Percentiles rank a stretch among this genome's conserved stretches.
Evolutionary conservation across 352 stramenopile genomes (phyloP).

Genomic region (Pythium myriotylum): DNA sequence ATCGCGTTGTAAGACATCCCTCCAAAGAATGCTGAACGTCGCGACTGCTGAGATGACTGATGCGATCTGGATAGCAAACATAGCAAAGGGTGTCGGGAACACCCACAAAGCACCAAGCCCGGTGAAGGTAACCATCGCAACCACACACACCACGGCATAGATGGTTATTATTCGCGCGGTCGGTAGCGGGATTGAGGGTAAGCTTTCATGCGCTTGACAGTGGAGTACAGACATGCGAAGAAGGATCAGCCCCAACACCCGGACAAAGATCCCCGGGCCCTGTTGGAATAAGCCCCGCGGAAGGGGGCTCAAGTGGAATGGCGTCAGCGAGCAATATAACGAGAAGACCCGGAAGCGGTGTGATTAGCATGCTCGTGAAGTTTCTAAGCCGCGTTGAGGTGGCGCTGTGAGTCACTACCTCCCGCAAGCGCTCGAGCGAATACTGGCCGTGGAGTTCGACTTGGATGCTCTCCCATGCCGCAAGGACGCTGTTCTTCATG

Average conservation of each 20-base stretch:
- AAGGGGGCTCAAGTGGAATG: constrained; percentile 4
- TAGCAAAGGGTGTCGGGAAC: constrained; percentile 10
- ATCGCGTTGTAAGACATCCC: not conserved
- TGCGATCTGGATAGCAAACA: not conserved
- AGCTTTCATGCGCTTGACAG: not conserved
- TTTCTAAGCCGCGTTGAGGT: not conserved
- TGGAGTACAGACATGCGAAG: constrained; percentile 1
- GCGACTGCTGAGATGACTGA: not conserved
- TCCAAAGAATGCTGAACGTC: constrained; percentile 1
- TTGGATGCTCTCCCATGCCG: not conserved
- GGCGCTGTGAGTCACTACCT: not conserved
- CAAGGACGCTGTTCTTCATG: too few species aligned
- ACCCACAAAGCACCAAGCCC: not conserved
- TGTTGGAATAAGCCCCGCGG: not conserved
- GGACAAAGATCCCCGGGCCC: constrained; percentile 2
- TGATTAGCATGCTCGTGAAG: not conserved
- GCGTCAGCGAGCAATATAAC: not conserved
- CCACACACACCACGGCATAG: not conserved
- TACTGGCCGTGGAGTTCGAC: constrained; percentile 4
- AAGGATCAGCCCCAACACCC: not conserved
- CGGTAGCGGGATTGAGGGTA: constrained; percentile 3
- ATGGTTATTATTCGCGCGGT: not conserved
- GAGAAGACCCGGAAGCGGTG: not conserved
- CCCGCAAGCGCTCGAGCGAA: not conserved
- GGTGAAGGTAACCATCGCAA: not conserved